Base-by-base conservation (phyloP, 768 basidiomycete species). In the Tephrocybe sp. region DNA sequence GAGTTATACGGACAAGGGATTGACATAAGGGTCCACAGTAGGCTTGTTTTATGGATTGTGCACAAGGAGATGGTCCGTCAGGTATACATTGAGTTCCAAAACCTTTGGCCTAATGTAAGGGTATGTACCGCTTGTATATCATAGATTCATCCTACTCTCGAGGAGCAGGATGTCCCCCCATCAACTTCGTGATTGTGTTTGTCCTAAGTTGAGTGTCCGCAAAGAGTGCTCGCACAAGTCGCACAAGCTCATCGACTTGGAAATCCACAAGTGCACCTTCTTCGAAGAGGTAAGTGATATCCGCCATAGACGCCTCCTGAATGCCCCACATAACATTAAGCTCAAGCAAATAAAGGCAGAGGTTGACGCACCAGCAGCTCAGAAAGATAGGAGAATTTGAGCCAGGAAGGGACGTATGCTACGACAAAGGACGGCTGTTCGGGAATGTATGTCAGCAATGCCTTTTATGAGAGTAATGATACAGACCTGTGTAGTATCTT, bases 381-480 rank as follows among this genome's bases (percentile, higher is more conserved):
- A 1, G 91, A 91, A 4, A 97, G 76, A 67, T 98, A 98, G 17
- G 89, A 93, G 67, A 91, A 96, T 67, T 96, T 96, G 59, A 97
- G 75, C 95, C 95, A 98, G 11, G 83, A 86, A 1, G 91, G 88
- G n/a, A 95, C 90, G 56, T 91, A 92, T 0, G 83, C 84, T 0
- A 87, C 88, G 6, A 92, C 84, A 42, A 88, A 84, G 0, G 90
- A 87, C 17, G 86, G 77, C 81, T 88, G 21, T 50, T n/a, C 38
- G 7, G 28, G 48, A 37, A 46, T 2, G 44, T 17, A 14, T 7
- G 23, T 41, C 12, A 48, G 33, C 10, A 41, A 20, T 2, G 23
- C 21, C 17, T 18, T 39, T 20, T 4, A 20, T 15, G 15, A 8
- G 17, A 44, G 34, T 4, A 9, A 42, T 44, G 23, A 17, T 30